Base-by-base conservation (phyloP, 495 filamentous ascomycete genomes). In the Penicillium macrosclerotiorum region DNA sequence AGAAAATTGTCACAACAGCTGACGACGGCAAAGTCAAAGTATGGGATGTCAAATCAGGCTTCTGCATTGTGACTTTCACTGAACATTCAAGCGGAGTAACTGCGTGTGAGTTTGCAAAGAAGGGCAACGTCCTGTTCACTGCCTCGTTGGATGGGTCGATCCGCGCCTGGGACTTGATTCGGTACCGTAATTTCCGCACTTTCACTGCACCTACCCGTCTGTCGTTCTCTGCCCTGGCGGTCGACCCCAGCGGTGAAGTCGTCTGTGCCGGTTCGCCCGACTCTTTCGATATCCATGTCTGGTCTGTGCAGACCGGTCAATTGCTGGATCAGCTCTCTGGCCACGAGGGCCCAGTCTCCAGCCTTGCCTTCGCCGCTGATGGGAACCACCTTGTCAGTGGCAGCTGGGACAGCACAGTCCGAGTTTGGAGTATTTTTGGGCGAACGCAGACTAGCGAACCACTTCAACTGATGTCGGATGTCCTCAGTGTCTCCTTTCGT, bases 1-100 rank as follows among this genome's bases (percentile, higher is more conserved):
- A 93, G 57, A 83, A 88, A 20, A 86, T 98, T 49, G 84, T 97
- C 42, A 98, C 94, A 0, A 82, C 89, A 3, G 86, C 92, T 13
- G 93, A 98, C 55, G 93, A 98, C 64, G 93, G 93, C 24, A 97
- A 96, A 67, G 85, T 97, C 64, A 98, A 98, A 64, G 86, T 98
- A 24, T 98, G 93, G 93, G 93, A 98, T 58, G 83, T 90, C 38
- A 86, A 86, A 46, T 95, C 93, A 6, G 93, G 93, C 6, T 98
- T 98, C 72, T 97, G 93, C 59, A 87, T 96, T 43, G 90, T 96
- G 11, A 97, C 93, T 1, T 98, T 98, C 52, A 96, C 92, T 2
- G 93, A 98, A 64, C 93, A 98, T 68, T 89, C 88, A 0, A 90
- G 89, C 49, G 90, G 89, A 39, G 89, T 98, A 16, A 96, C 92